phyloP scores from a whole-genome alignment of 2,329 filamentous ascomycete species.

The Cadophora sp. region DNA sequence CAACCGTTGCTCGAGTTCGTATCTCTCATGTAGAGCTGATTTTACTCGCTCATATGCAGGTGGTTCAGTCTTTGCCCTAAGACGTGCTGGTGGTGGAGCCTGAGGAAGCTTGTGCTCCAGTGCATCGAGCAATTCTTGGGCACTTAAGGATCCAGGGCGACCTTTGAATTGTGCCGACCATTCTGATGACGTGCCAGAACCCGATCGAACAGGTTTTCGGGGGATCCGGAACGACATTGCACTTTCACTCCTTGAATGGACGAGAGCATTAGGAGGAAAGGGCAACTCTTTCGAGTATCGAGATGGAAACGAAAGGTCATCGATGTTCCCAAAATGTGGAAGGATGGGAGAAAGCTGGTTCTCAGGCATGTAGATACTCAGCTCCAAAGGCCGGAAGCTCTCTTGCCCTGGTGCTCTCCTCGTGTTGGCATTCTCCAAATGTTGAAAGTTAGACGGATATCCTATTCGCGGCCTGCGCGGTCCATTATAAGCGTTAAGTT shows the following conservation, averaged over 20 bases:
- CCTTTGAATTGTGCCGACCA: conserved; percentile 35
- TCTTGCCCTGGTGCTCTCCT: conserved; percentile 33
- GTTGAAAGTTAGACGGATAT: conserved; percentile 64
- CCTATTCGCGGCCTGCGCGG: conserved; percentile 63
- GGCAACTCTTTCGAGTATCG: conserved; percentile 28
- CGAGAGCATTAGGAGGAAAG: conserved; percentile 31
- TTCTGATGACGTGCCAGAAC: conserved; percentile 39
- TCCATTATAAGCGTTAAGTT: conserved; percentile 51
- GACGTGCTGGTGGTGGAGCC: conserved; percentile 37
- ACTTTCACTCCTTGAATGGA: conserved; percentile 42
- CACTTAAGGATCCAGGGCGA: conserved; percentile 36
- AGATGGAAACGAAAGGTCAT: conserved; percentile 28
- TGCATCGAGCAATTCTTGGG: conserved; percentile 38
- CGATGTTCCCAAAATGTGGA: conserved; percentile 54
- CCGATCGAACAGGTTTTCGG: conserved; percentile 42
- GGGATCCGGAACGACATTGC: conserved; percentile 42
- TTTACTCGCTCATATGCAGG: conserved; percentile 43
- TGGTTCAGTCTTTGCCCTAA: conserved; percentile 43
- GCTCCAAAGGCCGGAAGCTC: conserved; percentile 61
- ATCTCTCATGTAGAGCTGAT: conserved; percentile 45
- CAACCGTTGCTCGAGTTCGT: conserved; percentile 65
- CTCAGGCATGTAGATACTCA: conserved; percentile 58
- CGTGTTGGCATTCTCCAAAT: conserved; percentile 54
- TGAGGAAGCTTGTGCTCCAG: conserved; percentile 38
- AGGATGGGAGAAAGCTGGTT: conserved; percentile 62